Evolutionary conservation across 345 rosid species (phyloP).

Genomic region (Orychophragmus violaceus): DNA sequence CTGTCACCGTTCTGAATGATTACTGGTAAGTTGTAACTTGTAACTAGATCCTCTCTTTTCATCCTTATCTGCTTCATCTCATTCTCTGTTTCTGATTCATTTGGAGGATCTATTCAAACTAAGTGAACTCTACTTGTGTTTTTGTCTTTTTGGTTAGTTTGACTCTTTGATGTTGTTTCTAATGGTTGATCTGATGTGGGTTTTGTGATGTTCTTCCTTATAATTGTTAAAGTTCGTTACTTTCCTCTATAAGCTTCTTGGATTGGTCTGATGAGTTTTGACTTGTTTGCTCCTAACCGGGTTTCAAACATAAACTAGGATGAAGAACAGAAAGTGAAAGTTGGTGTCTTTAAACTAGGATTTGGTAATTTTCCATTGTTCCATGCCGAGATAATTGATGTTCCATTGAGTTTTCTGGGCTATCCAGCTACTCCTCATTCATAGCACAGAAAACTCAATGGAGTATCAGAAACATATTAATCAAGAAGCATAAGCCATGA

Average conservation of each 20-base stretch:
- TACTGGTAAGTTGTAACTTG: conserved; percentile 4
- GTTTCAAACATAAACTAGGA: too few relatives aligned
- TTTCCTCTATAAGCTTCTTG: background rate
- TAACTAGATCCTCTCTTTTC: conserved; percentile 14
- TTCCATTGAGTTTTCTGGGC: too few relatives aligned
- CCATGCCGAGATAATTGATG: too few relatives aligned
- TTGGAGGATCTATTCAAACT: background rate
- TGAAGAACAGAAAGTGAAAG: too few relatives aligned
- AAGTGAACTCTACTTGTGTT: background rate
- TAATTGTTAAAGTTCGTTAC: background rate
- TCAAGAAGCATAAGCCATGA: too few relatives aligned
- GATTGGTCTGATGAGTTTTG: background rate
- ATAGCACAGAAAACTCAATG: too few relatives aligned
- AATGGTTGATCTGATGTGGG: background rate
- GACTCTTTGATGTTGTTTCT: background rate
- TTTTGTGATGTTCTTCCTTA: background rate
- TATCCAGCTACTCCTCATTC: too few relatives aligned
- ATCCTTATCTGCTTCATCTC: background rate
- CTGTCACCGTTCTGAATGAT: background rate
- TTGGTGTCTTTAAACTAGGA: too few relatives aligned
- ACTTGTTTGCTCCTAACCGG: too few relatives aligned
- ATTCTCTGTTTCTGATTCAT: background rate
- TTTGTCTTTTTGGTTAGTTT: background rate
- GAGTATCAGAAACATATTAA: too few relatives aligned
- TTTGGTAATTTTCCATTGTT: too few relatives aligned